Conservation (phyloP, 805 yeast species). For the Grigorovia humatica region DNA sequence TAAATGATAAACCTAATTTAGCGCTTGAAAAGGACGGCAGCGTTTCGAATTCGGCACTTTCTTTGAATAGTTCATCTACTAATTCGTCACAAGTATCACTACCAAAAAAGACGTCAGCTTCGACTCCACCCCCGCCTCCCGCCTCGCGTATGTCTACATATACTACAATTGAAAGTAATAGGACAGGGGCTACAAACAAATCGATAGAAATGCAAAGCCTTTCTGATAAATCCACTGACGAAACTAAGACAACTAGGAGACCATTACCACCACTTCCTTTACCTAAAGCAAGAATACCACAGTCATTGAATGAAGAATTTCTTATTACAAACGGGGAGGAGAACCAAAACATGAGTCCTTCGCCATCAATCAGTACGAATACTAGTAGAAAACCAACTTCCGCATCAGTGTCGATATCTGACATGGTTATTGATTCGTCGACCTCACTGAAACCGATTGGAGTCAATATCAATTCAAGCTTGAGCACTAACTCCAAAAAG, state of each 20-base stretch:
- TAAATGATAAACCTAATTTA: background rate
- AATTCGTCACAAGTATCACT: background rate
- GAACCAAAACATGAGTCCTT: background rate
- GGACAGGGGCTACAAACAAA: background rate
- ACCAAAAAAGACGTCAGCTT: background rate
- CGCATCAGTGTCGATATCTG: background rate
- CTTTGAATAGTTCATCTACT: background rate
- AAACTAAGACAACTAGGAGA: background rate
- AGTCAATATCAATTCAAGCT: background rate
- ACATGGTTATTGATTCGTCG: conserved; percentile 3
- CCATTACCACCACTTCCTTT: conserved; percentile 2
- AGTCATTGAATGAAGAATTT: too few species aligned
- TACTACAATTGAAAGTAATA: background rate
- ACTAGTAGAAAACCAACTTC: background rate
- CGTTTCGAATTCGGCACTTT: background rate
- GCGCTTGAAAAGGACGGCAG: background rate
- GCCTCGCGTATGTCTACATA: background rate
- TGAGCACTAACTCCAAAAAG: conserved; percentile 1
- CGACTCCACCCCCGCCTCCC: conserved; percentile 12
- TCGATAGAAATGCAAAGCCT: background rate
- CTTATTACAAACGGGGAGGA: too few species aligned
- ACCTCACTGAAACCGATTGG: background rate
- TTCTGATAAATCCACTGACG: background rate
- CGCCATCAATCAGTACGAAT: background rate
- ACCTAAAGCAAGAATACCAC: background rate